Percentiles rank a stretch among this genome's conserved stretches.
Conservation (phyloP, 768 basidiomycete species). For the Tylopilus plumbeoviolaceoides region DNA sequence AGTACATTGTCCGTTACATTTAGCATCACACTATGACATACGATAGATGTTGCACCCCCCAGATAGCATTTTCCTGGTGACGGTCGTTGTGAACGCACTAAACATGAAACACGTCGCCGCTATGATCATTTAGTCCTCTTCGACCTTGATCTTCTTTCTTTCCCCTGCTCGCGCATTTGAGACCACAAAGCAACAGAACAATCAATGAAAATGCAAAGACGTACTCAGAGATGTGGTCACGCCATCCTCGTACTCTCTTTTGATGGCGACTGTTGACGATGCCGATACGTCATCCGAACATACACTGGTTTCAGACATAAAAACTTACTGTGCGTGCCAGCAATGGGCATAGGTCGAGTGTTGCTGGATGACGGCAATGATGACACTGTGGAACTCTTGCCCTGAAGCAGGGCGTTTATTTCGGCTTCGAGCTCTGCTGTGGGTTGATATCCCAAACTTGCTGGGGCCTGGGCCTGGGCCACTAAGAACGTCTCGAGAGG, state of each 20-base stretch:
- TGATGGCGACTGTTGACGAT: background rate
- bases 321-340: background rate
- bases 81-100: background rate
- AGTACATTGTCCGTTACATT: background rate
- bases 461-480: background rate
- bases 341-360: background rate
- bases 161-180: background rate
- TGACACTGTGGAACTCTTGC: background rate
- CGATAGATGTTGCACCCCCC: background rate
- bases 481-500: background rate
- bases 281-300: background rate
- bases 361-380: background rate
- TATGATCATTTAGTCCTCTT: constrained; percentile 5
- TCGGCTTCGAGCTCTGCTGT: constrained; percentile 3
- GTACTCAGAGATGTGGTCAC: background rate
- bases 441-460: constrained; percentile 7
- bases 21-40: background rate
- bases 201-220: background rate
- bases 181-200: background rate
- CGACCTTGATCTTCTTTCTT: constrained; percentile 17
- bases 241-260: constrained; percentile 17
- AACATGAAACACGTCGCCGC: background rate
- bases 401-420: constrained; percentile 1
- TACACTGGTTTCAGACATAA: background rate
- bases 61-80: background rate